Percentiles rank a stretch among this genome's conserved stretches.
Conservation (phyloP, 139 green algal species). For the Marvania coccoides region DNA sequence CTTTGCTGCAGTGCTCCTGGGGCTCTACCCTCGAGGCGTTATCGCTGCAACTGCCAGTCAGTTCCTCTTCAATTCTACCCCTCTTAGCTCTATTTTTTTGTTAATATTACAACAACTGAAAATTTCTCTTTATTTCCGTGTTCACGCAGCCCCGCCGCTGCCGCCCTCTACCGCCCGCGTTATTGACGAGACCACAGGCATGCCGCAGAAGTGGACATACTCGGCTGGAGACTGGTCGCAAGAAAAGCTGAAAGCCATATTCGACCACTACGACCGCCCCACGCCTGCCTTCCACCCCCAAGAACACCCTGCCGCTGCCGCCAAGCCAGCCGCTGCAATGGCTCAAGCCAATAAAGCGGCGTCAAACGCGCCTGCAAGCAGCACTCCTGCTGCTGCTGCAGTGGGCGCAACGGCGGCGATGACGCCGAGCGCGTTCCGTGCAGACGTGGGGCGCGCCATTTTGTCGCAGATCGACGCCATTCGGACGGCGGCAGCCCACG, state of each 20-base stretch:
- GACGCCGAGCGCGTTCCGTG: too few species aligned
- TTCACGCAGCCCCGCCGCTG: too few species aligned
- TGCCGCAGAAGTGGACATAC: constrained; percentile 15
- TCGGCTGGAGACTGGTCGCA: constrained; percentile 7
- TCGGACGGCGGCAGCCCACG: too few species aligned
- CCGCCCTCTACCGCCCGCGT: neutral
- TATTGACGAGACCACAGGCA: constrained; percentile 15
- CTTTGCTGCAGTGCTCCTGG: neutral
- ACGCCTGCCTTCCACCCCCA: too few species aligned
- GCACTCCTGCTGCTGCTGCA: neutral
- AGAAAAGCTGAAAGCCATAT: too few species aligned
- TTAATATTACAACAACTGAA: too few species aligned
- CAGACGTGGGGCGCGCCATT: too few species aligned
- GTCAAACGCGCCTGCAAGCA: neutral
- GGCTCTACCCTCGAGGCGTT: neutral
- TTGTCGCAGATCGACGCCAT: too few species aligned
- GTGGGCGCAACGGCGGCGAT: too few species aligned
- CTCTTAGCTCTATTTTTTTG: too few species aligned
- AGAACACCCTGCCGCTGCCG: neutral
- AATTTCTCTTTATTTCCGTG: too few species aligned
- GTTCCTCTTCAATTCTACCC: neutral
- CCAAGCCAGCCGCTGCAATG: neutral
- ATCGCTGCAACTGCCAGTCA: neutral
- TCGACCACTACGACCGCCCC: too few species aligned
- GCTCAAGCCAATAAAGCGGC: neutral